Conservation (phyloP, 192 early-diverging fungal genomes). For the Backusella circina region DNA sequence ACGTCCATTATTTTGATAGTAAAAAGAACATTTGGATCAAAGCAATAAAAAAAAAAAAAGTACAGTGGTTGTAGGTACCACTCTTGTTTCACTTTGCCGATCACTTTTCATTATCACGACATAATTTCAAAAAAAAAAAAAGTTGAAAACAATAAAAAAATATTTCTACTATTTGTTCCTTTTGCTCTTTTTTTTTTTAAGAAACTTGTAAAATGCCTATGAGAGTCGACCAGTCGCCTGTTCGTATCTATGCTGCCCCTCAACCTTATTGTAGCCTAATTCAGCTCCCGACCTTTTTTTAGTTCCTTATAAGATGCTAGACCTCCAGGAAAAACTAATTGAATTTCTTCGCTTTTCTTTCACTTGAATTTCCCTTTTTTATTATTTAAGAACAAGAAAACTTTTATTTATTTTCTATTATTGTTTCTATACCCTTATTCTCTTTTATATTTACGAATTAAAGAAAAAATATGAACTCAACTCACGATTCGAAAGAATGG, state of each 20-base stretch:
- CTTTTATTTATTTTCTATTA: conserved; percentile 3
- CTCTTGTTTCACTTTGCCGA: conserved; percentile 4
- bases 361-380: conserved; percentile 3
- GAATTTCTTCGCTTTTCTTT: conserved; percentile 10
- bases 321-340: conserved; percentile 6
- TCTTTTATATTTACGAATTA: background rate
- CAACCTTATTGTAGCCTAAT: conserved; percentile 14
- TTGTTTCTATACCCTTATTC: background rate
- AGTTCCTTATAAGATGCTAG: conserved; percentile 13
- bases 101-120: background rate
- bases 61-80: background rate
- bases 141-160: background rate
- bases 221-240: background rate
- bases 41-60: background rate
- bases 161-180: background rate
- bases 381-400: background rate
- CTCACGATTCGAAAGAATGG: conserved; percentile 20
- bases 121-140: background rate
- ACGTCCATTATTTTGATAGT: conserved; percentile 8
- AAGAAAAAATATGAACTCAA: conserved; percentile 19
- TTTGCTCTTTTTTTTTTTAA: background rate
- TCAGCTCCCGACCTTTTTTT: conserved; percentile 9
- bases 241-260: conserved; percentile 11
- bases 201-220: background rate
- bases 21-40: background rate